phyloP scores from a whole-genome alignment of 345 rosid genomes.

The Syzygium grande region DNA sequence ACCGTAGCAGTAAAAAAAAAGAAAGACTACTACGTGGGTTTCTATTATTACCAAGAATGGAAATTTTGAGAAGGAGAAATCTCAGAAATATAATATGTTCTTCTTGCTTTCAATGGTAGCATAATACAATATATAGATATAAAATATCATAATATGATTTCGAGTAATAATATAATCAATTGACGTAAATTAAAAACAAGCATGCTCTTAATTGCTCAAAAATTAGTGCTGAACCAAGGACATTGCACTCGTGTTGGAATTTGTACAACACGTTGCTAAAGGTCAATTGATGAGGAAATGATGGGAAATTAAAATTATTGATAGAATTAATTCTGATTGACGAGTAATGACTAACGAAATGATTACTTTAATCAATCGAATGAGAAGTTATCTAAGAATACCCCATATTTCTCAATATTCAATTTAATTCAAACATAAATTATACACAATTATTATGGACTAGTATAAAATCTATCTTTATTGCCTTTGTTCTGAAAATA shows the following conservation, averaged over 20 bases:
- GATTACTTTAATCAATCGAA: background rate
- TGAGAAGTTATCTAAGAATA: background rate
- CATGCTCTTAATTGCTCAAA: too few relatives aligned
- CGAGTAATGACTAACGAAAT: constrained; percentile 24
- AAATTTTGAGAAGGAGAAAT: too few relatives aligned
- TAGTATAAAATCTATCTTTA: background rate
- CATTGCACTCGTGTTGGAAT: background rate
- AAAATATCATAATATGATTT: too few relatives aligned
- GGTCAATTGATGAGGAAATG: background rate
- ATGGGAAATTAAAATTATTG: background rate
- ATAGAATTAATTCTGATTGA: background rate
- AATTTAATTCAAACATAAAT: background rate
- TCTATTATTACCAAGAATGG: too few relatives aligned
- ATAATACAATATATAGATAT: too few relatives aligned
- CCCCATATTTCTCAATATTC: background rate
- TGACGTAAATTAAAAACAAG: too few relatives aligned
- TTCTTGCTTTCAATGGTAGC: too few relatives aligned
- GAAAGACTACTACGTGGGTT: too few relatives aligned
- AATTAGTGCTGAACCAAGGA: background rate
- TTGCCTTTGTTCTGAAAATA: background rate
- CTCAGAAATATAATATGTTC: too few relatives aligned
- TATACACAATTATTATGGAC: background rate
- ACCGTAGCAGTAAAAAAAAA: too few relatives aligned
- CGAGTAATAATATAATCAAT: too few relatives aligned
- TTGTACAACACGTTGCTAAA: background rate